Conservation (phyloP, 768 basidiomycete genomes). For the Pholiota molesta region DNA sequence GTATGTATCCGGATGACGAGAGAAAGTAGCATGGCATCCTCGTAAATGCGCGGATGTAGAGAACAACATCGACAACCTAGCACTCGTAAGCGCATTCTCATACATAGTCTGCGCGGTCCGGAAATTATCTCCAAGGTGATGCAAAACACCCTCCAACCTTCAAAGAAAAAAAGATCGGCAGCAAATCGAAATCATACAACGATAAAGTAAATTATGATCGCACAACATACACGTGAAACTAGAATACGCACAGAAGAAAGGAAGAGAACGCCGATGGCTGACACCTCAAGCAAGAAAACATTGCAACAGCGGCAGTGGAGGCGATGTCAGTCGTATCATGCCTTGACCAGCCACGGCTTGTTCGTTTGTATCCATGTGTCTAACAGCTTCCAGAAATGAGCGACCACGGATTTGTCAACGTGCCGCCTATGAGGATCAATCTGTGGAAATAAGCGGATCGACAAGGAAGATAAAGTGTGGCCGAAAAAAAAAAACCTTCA, state of each 20-base stretch:
- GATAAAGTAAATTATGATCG: not conserved
- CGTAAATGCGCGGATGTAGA: no score
- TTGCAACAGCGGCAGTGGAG: not conserved
- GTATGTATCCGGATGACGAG: no score
- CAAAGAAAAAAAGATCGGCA: no score
- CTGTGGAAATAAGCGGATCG: slow-evolving; percentile 39
- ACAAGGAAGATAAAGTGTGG: not conserved
- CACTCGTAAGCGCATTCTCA: no score
- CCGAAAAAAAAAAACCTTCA: slow-evolving; percentile 61
- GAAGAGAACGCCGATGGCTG: not conserved
- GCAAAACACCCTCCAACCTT: no score
- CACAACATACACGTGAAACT: slow-evolving; percentile 6
- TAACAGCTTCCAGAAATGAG: slow-evolving; percentile 93
- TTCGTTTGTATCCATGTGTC: slow-evolving; percentile 84
- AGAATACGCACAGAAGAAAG: not conserved
- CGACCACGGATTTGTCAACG: slow-evolving; percentile 92
- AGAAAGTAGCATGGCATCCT: no score
- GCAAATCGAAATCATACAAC: not conserved
- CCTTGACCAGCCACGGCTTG: slow-evolving; percentile 72
- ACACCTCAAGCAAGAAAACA: not conserved
- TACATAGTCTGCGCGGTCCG: no score
- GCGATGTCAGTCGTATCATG: slow-evolving; percentile 9
- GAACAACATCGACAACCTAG: no score
- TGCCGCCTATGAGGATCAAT: slow-evolving; percentile 91
- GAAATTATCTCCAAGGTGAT: no score